A percentile compares a stretch with the other conserved stretches of the same genome.
These are phyloP conservation scores for Tricholomella constricta DNA, from an alignment of 768 basidiomycete species.

Conservation along the genomic window DNA sequence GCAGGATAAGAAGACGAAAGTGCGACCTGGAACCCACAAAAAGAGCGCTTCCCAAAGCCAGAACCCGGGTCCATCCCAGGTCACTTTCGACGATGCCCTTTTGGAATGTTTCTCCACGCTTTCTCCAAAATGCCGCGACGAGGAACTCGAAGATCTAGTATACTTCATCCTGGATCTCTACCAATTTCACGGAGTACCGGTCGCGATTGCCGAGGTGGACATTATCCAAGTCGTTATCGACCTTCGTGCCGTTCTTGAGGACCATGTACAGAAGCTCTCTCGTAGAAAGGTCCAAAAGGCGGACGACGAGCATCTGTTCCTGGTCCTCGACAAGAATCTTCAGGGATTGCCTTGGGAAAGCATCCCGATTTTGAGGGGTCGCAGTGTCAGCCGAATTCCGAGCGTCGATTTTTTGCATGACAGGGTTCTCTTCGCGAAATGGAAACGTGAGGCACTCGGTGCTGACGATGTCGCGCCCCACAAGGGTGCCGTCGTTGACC, in stretches of 20 bases:
- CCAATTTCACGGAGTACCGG: constrained; percentile 87
- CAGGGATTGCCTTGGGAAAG: constrained; percentile 96
- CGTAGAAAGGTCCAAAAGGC: constrained; percentile 25
- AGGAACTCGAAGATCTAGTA: constrained; percentile 93
- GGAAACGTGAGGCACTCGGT: constrained; percentile 32
- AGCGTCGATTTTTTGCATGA: constrained; percentile 88
- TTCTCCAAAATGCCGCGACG: constrained; percentile 80
- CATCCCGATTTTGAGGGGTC: constrained; percentile 79
- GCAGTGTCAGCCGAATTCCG: constrained; percentile 92
- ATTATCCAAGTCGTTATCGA: constrained; percentile 89
- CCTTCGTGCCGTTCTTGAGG: constrained; percentile 74
- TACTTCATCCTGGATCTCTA: constrained; percentile 95
- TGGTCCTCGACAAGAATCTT: constrained; percentile 87
- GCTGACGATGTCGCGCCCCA: constrained; percentile 20
- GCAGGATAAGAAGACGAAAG: constrained; percentile 63
- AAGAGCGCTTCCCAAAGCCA: constrained; percentile 35
- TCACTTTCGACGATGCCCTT: constrained; percentile 72
- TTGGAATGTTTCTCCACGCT: constrained; percentile 85
- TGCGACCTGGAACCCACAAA: constrained; percentile 33
- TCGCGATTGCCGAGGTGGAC: constrained; percentile 91
- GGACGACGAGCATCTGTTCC: constrained; percentile 75
- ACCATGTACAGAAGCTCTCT: constrained; percentile 49
- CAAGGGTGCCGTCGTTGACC: constrained; percentile 61
- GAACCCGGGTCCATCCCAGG: constrained; percentile 38
- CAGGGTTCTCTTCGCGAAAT: constrained; percentile 63